These are phyloP conservation scores for Helminthosporium solani DNA, from an alignment of 2,329 filamentous ascomycete species.

Conservation along the genomic window DNA sequence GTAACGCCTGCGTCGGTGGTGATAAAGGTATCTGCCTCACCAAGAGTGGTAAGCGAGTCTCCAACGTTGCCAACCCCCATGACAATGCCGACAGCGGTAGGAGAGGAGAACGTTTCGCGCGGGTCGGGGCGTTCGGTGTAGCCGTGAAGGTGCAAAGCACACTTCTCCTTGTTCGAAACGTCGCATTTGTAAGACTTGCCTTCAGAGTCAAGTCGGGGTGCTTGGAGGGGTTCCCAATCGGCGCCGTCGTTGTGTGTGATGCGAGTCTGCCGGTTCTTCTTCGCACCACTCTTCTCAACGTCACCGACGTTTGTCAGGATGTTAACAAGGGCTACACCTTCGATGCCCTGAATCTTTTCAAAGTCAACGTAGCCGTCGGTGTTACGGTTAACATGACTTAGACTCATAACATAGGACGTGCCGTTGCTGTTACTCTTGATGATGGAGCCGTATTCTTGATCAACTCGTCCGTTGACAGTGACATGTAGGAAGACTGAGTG, in stretches of 20 bases:
- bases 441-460: constrained; percentile 76
- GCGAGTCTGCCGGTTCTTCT: constrained; percentile 82
- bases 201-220: constrained; percentile 70
- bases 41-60: constrained; percentile 62
- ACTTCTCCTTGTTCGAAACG: constrained; percentile 61
- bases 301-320: constrained; percentile 73
- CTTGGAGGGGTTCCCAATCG: constrained; percentile 74
- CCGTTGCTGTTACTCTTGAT: constrained; percentile 99
- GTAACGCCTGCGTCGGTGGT: constrained; percentile 85
- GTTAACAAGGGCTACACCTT: constrained; percentile 88
- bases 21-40: constrained; percentile 85
- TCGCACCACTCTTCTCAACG: constrained; percentile 59
- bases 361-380: constrained; percentile 81
- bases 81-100: constrained; percentile 85
- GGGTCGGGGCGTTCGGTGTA: constrained; percentile 88
- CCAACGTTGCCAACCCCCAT: constrained; percentile 93
- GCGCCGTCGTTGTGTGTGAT: constrained; percentile 97
- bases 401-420: constrained; percentile 86
- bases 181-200: constrained; percentile 71
- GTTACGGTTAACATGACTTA: constrained; percentile 80
- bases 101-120: constrained; percentile 82
- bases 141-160: constrained; percentile 88
- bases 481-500: constrained; percentile 95
- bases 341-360: constrained; percentile 89
- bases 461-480: constrained; percentile 66